A percentile compares a stretch with the other conserved stretches of the same genome.
These are phyloP conservation scores for Hanseniaspora meyeri DNA, from an alignment of 805 yeast genomes.

Conservation along the genomic window DNA sequence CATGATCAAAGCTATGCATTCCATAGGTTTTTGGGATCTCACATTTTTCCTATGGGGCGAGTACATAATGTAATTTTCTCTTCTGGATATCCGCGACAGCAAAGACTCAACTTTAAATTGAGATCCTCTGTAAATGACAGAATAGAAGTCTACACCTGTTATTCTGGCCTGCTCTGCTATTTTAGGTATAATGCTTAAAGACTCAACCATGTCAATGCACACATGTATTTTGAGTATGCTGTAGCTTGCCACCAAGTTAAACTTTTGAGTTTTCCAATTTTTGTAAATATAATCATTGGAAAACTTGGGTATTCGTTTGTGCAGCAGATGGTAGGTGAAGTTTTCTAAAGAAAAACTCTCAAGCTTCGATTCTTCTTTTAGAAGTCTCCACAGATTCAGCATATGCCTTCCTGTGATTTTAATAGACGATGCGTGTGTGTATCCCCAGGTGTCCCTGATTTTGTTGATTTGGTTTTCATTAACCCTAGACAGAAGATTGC, in stretches of 20 bases:
- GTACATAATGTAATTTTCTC: constrained; percentile 56
- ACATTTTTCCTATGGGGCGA: constrained; percentile 78
- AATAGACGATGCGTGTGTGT: constrained; percentile 60
- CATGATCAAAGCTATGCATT: constrained; percentile 80
- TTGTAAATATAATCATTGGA: constrained; percentile 36
- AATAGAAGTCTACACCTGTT: constrained; percentile 79
- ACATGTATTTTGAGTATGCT: constrained; percentile 15
- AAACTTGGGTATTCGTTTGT: constrained; percentile 55
- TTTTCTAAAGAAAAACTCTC: constrained; percentile 66
- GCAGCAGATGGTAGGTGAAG: constrained; percentile 54
- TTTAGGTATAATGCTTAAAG: constrained; percentile 24
- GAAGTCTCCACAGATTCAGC: constrained; percentile 70
- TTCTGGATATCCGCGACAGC: constrained; percentile 57
- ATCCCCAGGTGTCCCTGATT: constrained; percentile 66
- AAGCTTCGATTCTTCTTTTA: constrained; percentile 51
- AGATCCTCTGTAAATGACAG: constrained; percentile 82
- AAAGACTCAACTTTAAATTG: constrained; percentile 89
- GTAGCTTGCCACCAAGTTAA: constrained; percentile 33
- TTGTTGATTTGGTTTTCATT: constrained; percentile 37
- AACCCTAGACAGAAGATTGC: constrained; percentile 53
- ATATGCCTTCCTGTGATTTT: constrained; percentile 69
- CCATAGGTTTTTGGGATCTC: constrained; percentile 70
- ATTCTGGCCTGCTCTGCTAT: constrained; percentile 75
- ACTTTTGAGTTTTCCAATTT: constrained; percentile 29
- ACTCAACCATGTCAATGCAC: background rate